phyloP scores from a whole-genome alignment of 1,284 basidiomycete genomes.

The Boletus sp. region DNA sequence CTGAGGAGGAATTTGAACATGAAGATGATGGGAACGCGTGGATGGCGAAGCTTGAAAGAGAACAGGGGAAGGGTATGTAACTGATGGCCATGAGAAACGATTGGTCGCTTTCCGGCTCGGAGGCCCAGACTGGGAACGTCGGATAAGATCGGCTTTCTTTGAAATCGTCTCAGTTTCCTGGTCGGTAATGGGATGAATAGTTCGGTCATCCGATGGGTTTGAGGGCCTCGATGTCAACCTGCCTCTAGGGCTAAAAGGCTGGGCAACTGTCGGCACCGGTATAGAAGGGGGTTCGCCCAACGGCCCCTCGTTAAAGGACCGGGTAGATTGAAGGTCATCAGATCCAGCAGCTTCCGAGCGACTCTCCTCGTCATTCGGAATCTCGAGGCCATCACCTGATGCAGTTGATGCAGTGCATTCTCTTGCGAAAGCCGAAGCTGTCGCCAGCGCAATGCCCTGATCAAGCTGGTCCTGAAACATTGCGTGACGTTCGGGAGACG shows the following conservation, averaged over 20 bases:
- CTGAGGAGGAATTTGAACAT: slow-evolving; percentile 30
- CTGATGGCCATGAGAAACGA: slow-evolving; percentile 38
- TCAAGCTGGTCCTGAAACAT: slow-evolving; percentile 67
- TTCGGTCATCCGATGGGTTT: slow-evolving; percentile 6
- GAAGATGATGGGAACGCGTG: slow-evolving; percentile 33
- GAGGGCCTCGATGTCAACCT: slow-evolving; percentile 21
- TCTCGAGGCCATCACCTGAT: slow-evolving; percentile 57
- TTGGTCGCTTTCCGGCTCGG: slow-evolving; percentile 34
- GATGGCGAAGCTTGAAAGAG: slow-evolving; percentile 45
- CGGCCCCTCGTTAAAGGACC: slow-evolving; percentile 53
- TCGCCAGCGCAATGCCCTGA: slow-evolving; percentile 63
- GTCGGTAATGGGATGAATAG: slow-evolving; percentile 18
- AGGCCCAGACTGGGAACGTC: slow-evolving; percentile 43
- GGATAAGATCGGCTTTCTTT: slow-evolving; percentile 37
- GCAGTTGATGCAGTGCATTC: slow-evolving; percentile 48
- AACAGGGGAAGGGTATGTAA: slow-evolving; percentile 32
- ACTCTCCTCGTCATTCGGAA: slow-evolving; percentile 62
- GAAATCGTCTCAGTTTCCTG: slow-evolving; percentile 25
- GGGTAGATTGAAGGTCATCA: slow-evolving; percentile 65
- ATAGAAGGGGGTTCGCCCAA: slow-evolving; percentile 13
- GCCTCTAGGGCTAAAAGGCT: slow-evolving; percentile 23
- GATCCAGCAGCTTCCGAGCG: slow-evolving; percentile 56
- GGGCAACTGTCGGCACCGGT: slow-evolving; percentile 9
- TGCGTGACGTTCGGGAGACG: slow-evolving; percentile 60
- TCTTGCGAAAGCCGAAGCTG: slow-evolving; percentile 56